These are phyloP conservation scores for Dictyostelium citrinum DNA, from an alignment of 78 protist genomes.

Conservation along the genomic window DNA sequence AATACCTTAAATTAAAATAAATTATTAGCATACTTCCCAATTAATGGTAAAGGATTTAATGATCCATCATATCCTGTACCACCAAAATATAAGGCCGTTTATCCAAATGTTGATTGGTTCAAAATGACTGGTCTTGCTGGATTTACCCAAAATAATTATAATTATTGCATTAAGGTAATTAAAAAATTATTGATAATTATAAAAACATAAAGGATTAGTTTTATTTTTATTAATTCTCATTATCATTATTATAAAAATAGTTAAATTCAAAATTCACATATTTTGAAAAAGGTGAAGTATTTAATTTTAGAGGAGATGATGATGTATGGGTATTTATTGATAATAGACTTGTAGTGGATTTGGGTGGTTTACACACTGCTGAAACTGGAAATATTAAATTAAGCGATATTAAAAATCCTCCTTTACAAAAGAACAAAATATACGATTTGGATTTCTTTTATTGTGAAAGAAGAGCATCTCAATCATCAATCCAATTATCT, in stretches of 20 bases:
- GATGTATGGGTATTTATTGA: conserved; percentile 82
- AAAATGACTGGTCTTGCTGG: neutral
- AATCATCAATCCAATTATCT: neutral
- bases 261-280: conserved; percentile 21
- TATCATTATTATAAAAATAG: too few relatives aligned
- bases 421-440: neutral
- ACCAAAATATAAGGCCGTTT: neutral
- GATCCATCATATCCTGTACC: neutral
- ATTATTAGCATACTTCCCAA: conserved; percentile 5
- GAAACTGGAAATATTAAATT: neutral
- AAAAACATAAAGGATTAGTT: too few relatives aligned
- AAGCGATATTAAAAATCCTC: neutral
- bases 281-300: neutral
- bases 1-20: too few relatives aligned
- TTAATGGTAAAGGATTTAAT: neutral
- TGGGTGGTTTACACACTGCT: conserved; percentile 54
- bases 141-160: conserved; percentile 25
- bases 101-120: neutral
- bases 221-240: too few relatives aligned
- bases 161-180: conserved; percentile 32
- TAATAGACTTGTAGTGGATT: conserved; percentile 34
- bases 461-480: conserved; percentile 71
- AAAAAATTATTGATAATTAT: too few relatives aligned
- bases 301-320: conserved; percentile 81
- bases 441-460: conserved; percentile 74